Conservation (phyloP, 768 basidiomycete species). For the Hortiboletus flavorubellus region DNA sequence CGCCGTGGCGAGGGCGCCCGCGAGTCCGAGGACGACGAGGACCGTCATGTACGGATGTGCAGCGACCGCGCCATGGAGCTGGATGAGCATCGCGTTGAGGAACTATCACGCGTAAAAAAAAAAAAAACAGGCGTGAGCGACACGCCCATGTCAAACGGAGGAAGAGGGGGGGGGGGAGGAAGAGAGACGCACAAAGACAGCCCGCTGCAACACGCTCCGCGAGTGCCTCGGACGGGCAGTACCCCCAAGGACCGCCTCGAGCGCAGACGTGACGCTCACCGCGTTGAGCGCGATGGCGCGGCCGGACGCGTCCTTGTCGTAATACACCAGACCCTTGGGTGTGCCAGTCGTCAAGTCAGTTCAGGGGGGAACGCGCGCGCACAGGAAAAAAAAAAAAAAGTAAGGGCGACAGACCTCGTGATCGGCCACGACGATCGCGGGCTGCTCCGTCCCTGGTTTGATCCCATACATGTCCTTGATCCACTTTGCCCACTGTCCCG, state of each 20-base stretch:
- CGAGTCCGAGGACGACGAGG: conserved; percentile 5
- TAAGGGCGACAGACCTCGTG: conserved; percentile 40
- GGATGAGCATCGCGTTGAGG: conserved; percentile 13
- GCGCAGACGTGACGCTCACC: conserved; percentile 58
- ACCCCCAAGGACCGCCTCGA: conserved; percentile 61
- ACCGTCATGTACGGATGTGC: conserved; percentile 22
- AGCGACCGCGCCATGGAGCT: conserved; percentile 5
- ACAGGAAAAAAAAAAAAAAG: too few species aligned
- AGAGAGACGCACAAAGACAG: conserved; percentile 50
- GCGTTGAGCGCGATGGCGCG: conserved; percentile 53
- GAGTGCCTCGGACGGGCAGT: conserved; percentile 56
- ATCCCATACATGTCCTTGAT: conserved; percentile 90
- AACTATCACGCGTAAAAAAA: conserved; percentile 3
- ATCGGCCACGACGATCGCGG: conserved; percentile 69
- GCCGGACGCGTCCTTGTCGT: conserved; percentile 60
- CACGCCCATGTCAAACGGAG: too few species aligned
- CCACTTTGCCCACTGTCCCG: conserved; percentile 80
- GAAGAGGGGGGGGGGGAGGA: too few species aligned
- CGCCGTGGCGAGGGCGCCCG: conserved; percentile 7
- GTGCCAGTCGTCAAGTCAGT: too few species aligned
- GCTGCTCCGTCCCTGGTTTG: conserved; percentile 26
- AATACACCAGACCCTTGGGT: conserved; percentile 68
- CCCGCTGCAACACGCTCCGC: conserved; percentile 65
- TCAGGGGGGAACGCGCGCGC: background rate
- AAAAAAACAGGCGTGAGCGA: too few species aligned